Evolutionary conservation across 768 basidiomycete species (phyloP).

Genomic region (Podaxis sp.): DNA sequence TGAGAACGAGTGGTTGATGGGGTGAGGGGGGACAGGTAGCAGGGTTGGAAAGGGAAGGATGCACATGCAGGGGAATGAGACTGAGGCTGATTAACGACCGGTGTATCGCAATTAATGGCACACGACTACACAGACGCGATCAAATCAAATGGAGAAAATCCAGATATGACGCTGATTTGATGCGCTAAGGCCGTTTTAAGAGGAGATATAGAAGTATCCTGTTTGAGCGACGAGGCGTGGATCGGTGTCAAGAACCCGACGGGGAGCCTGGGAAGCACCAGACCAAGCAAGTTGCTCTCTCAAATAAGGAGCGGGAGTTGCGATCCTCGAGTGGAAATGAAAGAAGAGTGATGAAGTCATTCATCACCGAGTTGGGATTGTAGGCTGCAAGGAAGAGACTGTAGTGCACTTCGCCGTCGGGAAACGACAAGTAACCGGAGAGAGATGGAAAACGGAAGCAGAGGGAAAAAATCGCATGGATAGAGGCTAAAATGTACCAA

Average conservation of each 20-base stretch:
- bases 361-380: background rate
- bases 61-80: background rate
- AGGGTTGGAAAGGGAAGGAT: background rate
- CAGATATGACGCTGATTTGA: background rate
- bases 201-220: background rate
- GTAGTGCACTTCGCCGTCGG: background rate
- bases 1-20: no score
- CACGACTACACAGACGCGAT: background rate
- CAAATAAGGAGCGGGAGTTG: background rate
- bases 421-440: background rate
- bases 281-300: background rate
- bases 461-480: background rate
- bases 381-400: background rate
- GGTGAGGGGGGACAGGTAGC: background rate
- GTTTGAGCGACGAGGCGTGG: background rate
- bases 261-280: background rate
- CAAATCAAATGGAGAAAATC: background rate
- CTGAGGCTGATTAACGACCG: background rate
- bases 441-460: background rate
- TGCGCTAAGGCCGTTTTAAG: background rate
- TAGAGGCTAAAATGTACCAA: conserved; percentile 21
- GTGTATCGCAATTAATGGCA: background rate
- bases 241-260: background rate
- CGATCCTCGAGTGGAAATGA: background rate
- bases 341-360: background rate